Evolutionary conservation across 352 stramenopile species (phyloP).

Genomic region (Phytophthora palmivora): DNA sequence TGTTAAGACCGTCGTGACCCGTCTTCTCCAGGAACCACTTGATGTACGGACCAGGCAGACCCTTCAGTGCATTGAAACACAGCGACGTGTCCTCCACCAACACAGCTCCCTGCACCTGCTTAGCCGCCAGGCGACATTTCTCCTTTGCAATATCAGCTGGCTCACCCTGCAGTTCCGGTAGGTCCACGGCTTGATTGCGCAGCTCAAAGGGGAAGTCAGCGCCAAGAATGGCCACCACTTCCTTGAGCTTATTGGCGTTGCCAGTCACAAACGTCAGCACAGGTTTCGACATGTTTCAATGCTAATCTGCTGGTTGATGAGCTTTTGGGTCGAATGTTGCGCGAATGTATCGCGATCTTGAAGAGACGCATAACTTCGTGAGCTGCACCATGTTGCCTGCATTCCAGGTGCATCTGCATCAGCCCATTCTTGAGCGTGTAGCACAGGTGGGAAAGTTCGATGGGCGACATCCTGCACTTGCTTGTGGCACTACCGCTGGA

Average conservation of each 20-base stretch:
- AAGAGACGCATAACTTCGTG: conserved; percentile 24
- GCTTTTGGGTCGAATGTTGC: conserved; percentile 17
- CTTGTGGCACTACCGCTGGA: conserved; percentile 86
- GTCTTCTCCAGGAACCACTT: conserved; percentile 99
- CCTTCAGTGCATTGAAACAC: conserved; percentile 96
- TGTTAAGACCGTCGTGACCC: conserved; percentile 93
- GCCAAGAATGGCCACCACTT: conserved; percentile 86
- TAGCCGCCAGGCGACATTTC: conserved; percentile 93
- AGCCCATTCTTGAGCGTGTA: conserved; percentile 80
- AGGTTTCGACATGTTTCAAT: conserved; percentile 43
- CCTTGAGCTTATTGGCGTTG: conserved; percentile 88
- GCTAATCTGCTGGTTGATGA: conserved; percentile 1
- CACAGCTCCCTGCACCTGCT: conserved; percentile 88
- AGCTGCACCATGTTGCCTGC: conserved; percentile 63
- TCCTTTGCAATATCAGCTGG: conserved; percentile 94
- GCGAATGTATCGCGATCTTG: conserved; percentile 36
- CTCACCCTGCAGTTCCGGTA: conserved; percentile 98
- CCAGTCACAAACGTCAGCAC: conserved; percentile 87
- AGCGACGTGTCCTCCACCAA: conserved; percentile 98
- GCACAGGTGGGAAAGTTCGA: conserved; percentile 86
- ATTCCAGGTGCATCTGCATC: conserved; percentile 85
- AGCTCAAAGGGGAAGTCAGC: conserved; percentile 92
- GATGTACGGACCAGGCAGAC: conserved; percentile 96
- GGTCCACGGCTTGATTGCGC: conserved; percentile 93
- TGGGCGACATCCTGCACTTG: conserved; percentile 76